These are phyloP conservation scores for Nemania diffusa DNA, from an alignment of 2,329 filamentous ascomycete species.

Conservation along the genomic window DNA sequence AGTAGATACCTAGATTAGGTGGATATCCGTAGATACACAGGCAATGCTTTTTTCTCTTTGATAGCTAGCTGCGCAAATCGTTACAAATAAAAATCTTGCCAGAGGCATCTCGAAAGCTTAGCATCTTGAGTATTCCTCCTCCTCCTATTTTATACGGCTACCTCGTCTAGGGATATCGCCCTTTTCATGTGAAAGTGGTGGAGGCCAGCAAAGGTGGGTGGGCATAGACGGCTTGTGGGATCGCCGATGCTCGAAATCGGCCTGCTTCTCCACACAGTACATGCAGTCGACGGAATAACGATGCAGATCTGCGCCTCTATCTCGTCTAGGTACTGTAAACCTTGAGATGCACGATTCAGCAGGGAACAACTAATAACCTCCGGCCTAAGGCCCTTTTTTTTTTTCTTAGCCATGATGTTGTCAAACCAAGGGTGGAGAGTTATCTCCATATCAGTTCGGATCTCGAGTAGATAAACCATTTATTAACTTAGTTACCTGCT, in stretches of 20 bases:
- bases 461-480: not conserved
- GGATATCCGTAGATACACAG: not conserved
- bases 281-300: not conserved
- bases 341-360: constrained; percentile 13
- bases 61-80: too few relatives aligned
- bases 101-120: too few relatives aligned
- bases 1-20: too few relatives aligned
- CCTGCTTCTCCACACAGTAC: not conserved
- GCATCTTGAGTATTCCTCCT: too few relatives aligned
- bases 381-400: constrained; percentile 16
- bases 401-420: not conserved
- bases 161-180: too few relatives aligned
- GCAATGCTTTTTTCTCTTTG: too few relatives aligned
- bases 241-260: not conserved
- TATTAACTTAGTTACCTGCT: not conserved
- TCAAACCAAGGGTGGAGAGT: not conserved
- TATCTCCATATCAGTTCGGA: constrained; percentile 7
- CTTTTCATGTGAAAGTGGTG: too few relatives aligned
- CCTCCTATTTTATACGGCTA: too few relatives aligned
- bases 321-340: too few relatives aligned
- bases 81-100: too few relatives aligned
- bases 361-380: constrained; percentile 15
- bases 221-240: not conserved
- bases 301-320: not conserved
- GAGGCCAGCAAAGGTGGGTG: not conserved